phyloP scores from a whole-genome alignment of 805 yeast genomes.

The Candida koratica region DNA sequence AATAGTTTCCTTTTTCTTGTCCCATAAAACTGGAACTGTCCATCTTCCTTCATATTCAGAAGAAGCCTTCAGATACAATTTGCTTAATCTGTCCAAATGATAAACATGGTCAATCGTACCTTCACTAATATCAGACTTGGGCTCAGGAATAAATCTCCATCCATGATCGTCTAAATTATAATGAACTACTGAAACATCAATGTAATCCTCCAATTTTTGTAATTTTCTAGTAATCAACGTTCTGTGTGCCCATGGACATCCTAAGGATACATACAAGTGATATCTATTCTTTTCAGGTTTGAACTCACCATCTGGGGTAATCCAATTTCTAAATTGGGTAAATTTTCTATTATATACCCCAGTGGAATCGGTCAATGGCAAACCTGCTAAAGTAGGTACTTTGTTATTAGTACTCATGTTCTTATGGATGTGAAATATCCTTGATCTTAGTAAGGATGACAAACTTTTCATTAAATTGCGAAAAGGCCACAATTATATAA shows the following conservation, averaged over 20 bases:
- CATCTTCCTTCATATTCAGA: constrained; percentile 76
- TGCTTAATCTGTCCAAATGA: constrained; percentile 56
- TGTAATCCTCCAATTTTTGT: constrained; percentile 61
- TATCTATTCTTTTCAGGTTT: constrained; percentile 77
- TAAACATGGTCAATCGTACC: constrained; percentile 47
- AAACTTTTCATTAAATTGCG: constrained; percentile 5
- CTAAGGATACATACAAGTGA: constrained; percentile 80
- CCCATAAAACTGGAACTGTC: constrained; percentile 95
- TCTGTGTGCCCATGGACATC: constrained; percentile 97
- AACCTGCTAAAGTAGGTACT: constrained; percentile 8
- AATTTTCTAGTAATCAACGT: constrained; percentile 67
- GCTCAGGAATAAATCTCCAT: constrained; percentile 71
- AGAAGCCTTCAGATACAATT: constrained; percentile 71
- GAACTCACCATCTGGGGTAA: constrained; percentile 56
- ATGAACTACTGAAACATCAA: constrained; percentile 76
- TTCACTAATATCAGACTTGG: constrained; percentile 53
- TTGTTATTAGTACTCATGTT: constrained; percentile 6
- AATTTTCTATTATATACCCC: constrained; percentile 42
- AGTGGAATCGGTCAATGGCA: constrained; percentile 30
- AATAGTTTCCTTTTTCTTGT: constrained; percentile 72
- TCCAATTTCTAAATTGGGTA: constrained; percentile 56
- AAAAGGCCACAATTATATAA: constrained; percentile 4
- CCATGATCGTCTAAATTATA: constrained; percentile 87
- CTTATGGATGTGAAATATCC: background rate
- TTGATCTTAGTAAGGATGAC: background rate